Evolutionary conservation across 1,139 yeast genomes (phyloP).

Genomic region (Geotrichum fermentans): DNA sequence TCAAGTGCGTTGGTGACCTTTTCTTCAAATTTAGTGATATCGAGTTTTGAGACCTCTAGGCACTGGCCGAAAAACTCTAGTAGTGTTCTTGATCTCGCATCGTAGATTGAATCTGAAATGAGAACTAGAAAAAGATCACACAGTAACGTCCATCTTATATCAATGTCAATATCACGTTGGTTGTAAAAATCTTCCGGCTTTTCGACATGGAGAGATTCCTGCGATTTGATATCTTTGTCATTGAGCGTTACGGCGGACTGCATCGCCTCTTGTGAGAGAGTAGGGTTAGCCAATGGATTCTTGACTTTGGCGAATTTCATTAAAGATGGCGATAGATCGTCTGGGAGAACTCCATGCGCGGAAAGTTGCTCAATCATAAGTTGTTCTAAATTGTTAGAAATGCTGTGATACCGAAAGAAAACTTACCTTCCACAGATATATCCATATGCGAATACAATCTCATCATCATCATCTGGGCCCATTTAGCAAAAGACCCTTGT

Average conservation of each 20-base stretch:
- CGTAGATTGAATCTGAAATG: constrained; percentile 81
- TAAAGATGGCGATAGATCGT: constrained; percentile 60
- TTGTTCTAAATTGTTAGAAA: constrained; percentile 45
- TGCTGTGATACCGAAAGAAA: not conserved
- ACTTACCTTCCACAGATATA: constrained; percentile 47
- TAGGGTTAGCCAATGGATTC: constrained; percentile 28
- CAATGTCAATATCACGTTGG: constrained; percentile 51
- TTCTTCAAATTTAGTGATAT: constrained; percentile 82
- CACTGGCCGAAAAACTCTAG: constrained; percentile 60
- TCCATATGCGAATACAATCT: constrained; percentile 80
- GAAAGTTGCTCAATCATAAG: constrained; percentile 84
- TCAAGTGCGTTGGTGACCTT: constrained; percentile 86
- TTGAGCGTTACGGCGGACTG: not conserved
- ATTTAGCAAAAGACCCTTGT: constrained; percentile 75
- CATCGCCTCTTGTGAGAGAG: not conserved
- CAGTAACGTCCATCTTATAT: constrained; percentile 85
- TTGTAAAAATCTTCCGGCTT: constrained; percentile 39
- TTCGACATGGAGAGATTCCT: constrained; percentile 25
- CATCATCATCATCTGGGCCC: constrained; percentile 73
- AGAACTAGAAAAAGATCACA: constrained; percentile 83
- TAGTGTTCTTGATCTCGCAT: constrained; percentile 78
- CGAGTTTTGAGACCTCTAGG: constrained; percentile 56
- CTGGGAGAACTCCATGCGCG: constrained; percentile 72
- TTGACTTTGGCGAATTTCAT: constrained; percentile 30
- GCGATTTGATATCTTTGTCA: constrained; percentile 1